Evolutionary conservation across 192 early-diverging fungal genomes (phyloP).

Genomic region (Linderina pennispora): DNA sequence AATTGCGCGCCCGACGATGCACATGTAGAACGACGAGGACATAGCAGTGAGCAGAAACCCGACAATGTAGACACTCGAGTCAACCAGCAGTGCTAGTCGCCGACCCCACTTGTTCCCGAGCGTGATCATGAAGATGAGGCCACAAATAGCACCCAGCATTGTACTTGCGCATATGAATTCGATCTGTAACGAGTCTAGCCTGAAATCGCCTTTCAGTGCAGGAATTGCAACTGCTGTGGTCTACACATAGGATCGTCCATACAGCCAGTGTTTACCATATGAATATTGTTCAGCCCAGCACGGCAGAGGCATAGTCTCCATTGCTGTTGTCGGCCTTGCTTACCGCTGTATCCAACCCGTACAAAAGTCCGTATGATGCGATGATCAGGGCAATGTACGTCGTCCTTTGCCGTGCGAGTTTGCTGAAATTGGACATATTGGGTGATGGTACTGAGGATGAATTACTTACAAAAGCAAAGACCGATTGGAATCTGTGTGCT

Average conservation of each 20-base stretch:
- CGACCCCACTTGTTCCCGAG: conserved; percentile 2
- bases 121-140: conserved; percentile 10
- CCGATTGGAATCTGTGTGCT: too few relatives aligned
- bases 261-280: too few relatives aligned
- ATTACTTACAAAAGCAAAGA: too few relatives aligned
- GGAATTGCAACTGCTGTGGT: conserved; percentile 11
- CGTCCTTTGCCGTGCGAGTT: conserved; percentile 3
- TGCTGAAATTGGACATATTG: too few relatives aligned
- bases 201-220: conserved; percentile 6
- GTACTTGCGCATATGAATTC: conserved; percentile 20
- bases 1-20: conserved; percentile 9
- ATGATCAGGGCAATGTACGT: conserved; percentile 14
- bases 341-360: conserved; percentile 30
- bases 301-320: too few relatives aligned
- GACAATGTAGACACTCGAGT: conserved; percentile 3
- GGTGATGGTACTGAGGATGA: too few relatives aligned
- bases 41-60: conserved; percentile 12
- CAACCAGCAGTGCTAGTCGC: conserved; percentile 7
- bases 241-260: too few relatives aligned
- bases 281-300: too few relatives aligned
- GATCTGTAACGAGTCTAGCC: conserved; percentile 7
- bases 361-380: conserved; percentile 17
- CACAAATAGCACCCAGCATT: conserved; percentile 15
- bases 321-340: conserved; percentile 1
- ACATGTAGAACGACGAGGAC: conserved; percentile 5